Conservation (phyloP, 768 basidiomycete genomes). For the Mycena indigotica region DNA sequence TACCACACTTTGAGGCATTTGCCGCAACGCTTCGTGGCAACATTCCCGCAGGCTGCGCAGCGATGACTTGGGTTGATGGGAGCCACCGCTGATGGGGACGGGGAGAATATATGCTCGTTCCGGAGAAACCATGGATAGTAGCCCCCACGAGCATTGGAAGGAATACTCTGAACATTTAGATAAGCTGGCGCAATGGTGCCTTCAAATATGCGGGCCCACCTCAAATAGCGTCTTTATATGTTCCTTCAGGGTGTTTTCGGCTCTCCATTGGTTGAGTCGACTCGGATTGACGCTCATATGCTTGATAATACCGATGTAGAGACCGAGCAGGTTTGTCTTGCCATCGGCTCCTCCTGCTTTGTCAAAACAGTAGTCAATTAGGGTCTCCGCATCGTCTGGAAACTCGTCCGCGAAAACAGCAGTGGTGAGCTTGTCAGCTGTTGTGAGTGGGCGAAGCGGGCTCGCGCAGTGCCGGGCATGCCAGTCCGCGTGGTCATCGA, state of each 20-base stretch:
- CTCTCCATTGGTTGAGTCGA: conserved; percentile 28
- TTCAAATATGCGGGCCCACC: no score
- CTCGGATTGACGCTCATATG: conserved; percentile 17
- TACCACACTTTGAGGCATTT: conserved; percentile 26
- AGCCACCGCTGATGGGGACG: not conserved
- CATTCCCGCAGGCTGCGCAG: conserved; percentile 10
- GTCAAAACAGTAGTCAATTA: conserved; percentile 31
- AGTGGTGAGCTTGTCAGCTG: conserved; percentile 25
- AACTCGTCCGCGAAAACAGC: conserved; percentile 24
- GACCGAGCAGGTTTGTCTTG: conserved; percentile 22
- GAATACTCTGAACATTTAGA: conserved; percentile 2
- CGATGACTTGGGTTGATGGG: not conserved
- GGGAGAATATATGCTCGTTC: conserved; percentile 27
- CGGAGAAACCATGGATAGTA: conserved; percentile 35
- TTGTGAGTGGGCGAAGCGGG: conserved; percentile 20
- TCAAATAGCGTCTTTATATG: conserved; percentile 29
- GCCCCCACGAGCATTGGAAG: conserved; percentile 12
- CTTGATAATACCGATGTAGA: conserved; percentile 29
- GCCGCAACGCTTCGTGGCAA: conserved; percentile 12
- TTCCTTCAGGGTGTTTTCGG: conserved; percentile 26
- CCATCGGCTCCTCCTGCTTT: conserved; percentile 12
- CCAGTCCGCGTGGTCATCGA: not conserved
- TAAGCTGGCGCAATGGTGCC: no score
- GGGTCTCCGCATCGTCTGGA: conserved; percentile 28
- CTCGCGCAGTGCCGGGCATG: conserved; percentile 12